Conservation (phyloP, 192 early-diverging fungal species). For the Linnemannia elongata region DNA sequence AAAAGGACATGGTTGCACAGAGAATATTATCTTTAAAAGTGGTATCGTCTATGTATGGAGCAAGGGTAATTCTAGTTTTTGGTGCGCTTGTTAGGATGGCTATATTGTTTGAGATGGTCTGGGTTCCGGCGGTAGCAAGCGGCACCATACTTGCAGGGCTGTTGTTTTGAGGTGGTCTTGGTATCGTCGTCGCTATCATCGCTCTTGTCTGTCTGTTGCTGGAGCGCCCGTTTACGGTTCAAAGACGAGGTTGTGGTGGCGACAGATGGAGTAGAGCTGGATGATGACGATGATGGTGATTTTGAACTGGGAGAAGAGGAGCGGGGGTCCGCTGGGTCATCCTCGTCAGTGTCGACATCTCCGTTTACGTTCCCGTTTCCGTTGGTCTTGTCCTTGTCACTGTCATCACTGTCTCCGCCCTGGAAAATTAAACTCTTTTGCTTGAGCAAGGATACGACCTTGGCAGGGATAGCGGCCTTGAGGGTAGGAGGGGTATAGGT, state of each 20-base stretch:
- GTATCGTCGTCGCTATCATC: neutral
- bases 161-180: neutral
- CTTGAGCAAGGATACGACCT: constrained; percentile 45
- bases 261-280: neutral
- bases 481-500: constrained; percentile 42
- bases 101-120: constrained; percentile 43
- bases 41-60: neutral
- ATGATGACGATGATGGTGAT: neutral
- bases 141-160: constrained; percentile 40
- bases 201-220: neutral
- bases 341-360: neutral
- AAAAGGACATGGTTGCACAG: neutral
- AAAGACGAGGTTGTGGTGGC: neutral
- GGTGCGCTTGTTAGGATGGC: constrained; percentile 33
- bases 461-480: constrained; percentile 39
- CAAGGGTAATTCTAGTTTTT: constrained; percentile 7
- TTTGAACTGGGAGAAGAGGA: neutral
- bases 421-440: constrained; percentile 52
- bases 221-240: constrained; percentile 12
- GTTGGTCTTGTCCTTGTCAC: neutral
- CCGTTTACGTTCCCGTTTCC: neutral
- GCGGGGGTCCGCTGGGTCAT: neutral
- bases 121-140: constrained; percentile 50
- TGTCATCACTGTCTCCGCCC: constrained; percentile 3
- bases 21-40: neutral